A percentile compares a stretch with the other conserved stretches of the same genome.
phyloP scores from a whole-genome alignment of 768 basidiomycete genomes.

The Lentinus tigrinus region DNA sequence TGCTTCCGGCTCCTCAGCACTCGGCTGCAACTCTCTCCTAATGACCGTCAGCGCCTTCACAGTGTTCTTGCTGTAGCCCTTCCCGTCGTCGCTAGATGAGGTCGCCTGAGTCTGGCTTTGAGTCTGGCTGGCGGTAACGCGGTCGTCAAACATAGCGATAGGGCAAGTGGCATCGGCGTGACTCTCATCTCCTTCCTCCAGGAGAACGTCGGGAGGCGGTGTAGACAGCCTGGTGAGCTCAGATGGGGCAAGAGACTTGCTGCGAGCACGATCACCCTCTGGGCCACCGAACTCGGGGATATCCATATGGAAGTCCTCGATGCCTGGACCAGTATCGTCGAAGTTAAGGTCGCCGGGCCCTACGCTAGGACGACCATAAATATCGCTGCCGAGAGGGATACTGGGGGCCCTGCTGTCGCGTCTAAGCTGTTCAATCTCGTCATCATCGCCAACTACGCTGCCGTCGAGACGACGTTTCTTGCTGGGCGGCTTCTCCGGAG shows the following conservation, averaged over 20 bases:
- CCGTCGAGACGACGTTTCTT: conserved; percentile 61
- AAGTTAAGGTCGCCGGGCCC: conserved; percentile 63
- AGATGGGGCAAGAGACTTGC: conserved; percentile 52
- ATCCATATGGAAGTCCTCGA: conserved; percentile 77
- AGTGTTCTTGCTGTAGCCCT: conserved; percentile 87
- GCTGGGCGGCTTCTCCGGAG: conserved; percentile 51
- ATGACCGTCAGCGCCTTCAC: conserved; percentile 79
- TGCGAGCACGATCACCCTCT: conserved; percentile 36
- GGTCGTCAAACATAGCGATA: conserved; percentile 77
- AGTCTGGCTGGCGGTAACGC: conserved; percentile 47
- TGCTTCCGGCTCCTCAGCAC: conserved; percentile 42
- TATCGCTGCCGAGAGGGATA: conserved; percentile 53
- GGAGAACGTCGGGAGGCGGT: conserved; percentile 51
- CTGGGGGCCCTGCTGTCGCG: conserved; percentile 68
- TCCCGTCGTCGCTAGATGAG: conserved; percentile 53
- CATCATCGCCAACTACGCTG: conserved; percentile 42
- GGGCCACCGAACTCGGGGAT: conserved; percentile 45
- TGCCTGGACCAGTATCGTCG: conserved; percentile 45
- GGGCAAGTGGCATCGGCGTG: conserved; percentile 74
- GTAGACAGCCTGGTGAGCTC: conserved; percentile 64
- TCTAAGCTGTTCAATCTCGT: conserved; percentile 72
- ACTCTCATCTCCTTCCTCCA: conserved; percentile 60
- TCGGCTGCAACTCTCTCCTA: conserved; percentile 65
- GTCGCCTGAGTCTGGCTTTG: conserved; percentile 34
- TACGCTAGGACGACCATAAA: conserved; percentile 52